These are phyloP conservation scores for Zygosaccharomyces rouxii DNA, from an alignment of 805 yeast genomes.

Conservation along the genomic window DNA sequence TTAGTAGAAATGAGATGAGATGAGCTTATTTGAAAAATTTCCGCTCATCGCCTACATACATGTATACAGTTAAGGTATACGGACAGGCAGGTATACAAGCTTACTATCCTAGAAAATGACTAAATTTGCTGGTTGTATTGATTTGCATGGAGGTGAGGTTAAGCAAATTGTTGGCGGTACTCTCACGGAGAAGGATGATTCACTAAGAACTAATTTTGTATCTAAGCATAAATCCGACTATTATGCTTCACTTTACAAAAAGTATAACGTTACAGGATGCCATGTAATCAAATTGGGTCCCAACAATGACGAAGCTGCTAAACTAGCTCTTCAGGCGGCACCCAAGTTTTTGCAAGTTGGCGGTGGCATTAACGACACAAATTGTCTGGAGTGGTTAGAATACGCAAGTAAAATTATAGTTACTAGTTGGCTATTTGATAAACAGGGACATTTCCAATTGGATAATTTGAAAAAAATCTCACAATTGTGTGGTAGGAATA, in stretches of 20 bases:
- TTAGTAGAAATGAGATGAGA: not conserved
- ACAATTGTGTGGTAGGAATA: slow-evolving; percentile 53
- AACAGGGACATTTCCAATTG: slow-evolving; percentile 45
- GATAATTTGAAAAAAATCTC: slow-evolving; percentile 51
- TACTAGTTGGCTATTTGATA: slow-evolving; percentile 77
- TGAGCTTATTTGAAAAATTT: slow-evolving; percentile 2
- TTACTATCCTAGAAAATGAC: slow-evolving; percentile 51
- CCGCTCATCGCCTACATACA: slow-evolving; percentile 10
- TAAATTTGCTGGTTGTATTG: slow-evolving; percentile 88
- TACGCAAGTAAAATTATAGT: slow-evolving; percentile 83
- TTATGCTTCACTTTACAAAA: slow-evolving; percentile 67
- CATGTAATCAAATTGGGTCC: slow-evolving; percentile 92
- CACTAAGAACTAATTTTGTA: slow-evolving; percentile 69
- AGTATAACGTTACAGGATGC: slow-evolving; percentile 61
- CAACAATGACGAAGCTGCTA: slow-evolving; percentile 78
- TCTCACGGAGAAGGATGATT: slow-evolving; percentile 43
- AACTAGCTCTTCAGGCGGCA: slow-evolving; percentile 69
- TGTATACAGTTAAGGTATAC: not conserved
- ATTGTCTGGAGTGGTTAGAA: slow-evolving; percentile 76
- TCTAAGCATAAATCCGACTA: slow-evolving; percentile 67
- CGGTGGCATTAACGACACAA: slow-evolving; percentile 78
- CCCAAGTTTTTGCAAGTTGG: slow-evolving; percentile 78
- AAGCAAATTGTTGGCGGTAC: slow-evolving; percentile 98
- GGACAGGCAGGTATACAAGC: too few relatives aligned
- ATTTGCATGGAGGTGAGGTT: slow-evolving; percentile 90